phyloP scores from a whole-genome alignment of 2,329 filamentous ascomycete genomes.

The Cucurbitaria berberidis region DNA sequence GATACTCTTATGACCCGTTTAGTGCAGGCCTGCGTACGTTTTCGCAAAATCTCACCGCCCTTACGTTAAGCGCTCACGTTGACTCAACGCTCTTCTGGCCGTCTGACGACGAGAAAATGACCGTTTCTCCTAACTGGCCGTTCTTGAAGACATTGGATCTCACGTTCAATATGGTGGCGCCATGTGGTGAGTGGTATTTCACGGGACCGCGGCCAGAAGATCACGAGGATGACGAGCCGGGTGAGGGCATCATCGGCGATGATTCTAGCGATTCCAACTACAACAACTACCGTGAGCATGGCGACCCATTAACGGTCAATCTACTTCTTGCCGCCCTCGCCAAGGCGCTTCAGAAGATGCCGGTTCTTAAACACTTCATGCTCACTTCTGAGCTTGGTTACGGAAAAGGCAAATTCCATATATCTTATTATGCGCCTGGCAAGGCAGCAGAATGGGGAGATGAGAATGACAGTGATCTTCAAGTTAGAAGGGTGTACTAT shows the following conservation, averaged over 20 bases:
- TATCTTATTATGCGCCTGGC: slow-evolving; percentile 11
- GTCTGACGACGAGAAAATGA: background rate
- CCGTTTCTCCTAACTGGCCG: slow-evolving; percentile 12
- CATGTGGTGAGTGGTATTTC: slow-evolving; percentile 20
- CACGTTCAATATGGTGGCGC: slow-evolving; percentile 9
- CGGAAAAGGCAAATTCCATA: slow-evolving; percentile 1
- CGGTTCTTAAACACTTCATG: slow-evolving; percentile 10
- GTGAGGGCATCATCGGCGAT: slow-evolving; percentile 3
- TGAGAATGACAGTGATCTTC: slow-evolving; percentile 1
- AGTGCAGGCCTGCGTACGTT: slow-evolving; percentile 16
- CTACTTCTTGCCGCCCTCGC: slow-evolving; percentile 24
- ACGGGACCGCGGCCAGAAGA: slow-evolving; percentile 7
- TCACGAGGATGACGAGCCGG: background rate
- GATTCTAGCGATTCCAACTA: background rate
- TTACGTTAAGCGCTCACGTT: slow-evolving; percentile 13
- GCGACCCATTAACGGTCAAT: slow-evolving; percentile 17
- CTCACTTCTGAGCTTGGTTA: slow-evolving; percentile 7
- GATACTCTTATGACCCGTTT: slow-evolving; percentile 11
- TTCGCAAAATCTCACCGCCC: slow-evolving; percentile 13
- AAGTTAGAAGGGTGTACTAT: slow-evolving; percentile 7
- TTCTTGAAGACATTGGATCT: slow-evolving; percentile 14
- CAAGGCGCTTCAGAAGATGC: slow-evolving; percentile 23
- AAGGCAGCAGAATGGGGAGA: slow-evolving; percentile 7
- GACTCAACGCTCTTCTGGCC: slow-evolving; percentile 25
- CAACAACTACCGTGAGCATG: slow-evolving; percentile 12